Conservation (phyloP, 768 basidiomycete species). For the Podaxis mareebaensis region DNA sequence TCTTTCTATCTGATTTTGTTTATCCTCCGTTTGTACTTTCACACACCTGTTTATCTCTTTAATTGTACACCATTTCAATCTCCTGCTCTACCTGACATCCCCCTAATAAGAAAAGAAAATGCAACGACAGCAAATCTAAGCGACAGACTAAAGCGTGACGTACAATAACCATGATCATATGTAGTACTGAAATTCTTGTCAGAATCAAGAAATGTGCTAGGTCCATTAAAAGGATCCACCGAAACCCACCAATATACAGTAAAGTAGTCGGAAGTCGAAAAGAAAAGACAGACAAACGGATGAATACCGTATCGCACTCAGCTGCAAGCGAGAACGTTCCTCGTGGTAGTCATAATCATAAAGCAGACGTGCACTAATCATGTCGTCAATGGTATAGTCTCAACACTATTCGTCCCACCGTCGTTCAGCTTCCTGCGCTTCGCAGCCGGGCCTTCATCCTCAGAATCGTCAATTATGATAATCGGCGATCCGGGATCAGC, state of each 20-base stretch:
- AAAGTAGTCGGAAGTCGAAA: not conserved
- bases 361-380: not conserved
- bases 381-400: conserved; percentile 3
- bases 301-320: not conserved
- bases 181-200: not conserved
- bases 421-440: conserved; percentile 58
- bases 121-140: conserved; percentile 14
- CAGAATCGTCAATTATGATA: conserved; percentile 62
- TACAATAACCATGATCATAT: conserved; percentile 4
- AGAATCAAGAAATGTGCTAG: not conserved
- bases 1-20: too few species aligned
- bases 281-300: not conserved
- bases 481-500: conserved; percentile 51
- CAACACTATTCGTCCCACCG: conserved; percentile 16
- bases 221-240: not conserved
- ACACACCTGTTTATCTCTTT: not conserved
- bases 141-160: not conserved
- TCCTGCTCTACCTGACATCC: not conserved
- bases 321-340: not conserved
- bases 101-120: conserved; percentile 7
- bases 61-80: not conserved
- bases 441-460: conserved; percentile 51
- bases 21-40: not conserved
- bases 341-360: too few species aligned
- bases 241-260: conserved; percentile 3